phyloP scores from a whole-genome alignment of 495 filamentous ascomycete species.

The Penicillium subrubescens region DNA sequence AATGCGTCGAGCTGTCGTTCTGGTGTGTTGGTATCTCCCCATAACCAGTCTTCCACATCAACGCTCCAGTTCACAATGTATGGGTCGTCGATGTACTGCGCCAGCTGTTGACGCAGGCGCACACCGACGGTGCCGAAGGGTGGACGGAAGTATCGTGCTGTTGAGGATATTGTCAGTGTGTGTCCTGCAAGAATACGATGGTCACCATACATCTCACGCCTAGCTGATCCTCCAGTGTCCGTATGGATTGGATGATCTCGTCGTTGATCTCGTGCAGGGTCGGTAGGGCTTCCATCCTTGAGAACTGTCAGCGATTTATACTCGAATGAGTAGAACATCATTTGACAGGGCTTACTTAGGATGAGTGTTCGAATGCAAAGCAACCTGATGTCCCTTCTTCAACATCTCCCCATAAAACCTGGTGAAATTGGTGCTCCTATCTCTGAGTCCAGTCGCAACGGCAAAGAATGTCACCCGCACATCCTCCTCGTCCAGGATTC shows the following conservation, averaged over 20 bases:
- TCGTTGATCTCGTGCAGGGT: constrained; percentile 64
- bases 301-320: constrained; percentile 4
- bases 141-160: constrained; percentile 69
- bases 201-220: constrained; percentile 39
- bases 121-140: constrained; percentile 77
- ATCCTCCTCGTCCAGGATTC: constrained; percentile 60
- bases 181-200: neutral
- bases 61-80: constrained; percentile 74
- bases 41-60: constrained; percentile 80
- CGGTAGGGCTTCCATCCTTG: constrained; percentile 64
- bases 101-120: constrained; percentile 66
- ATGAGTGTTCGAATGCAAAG: constrained; percentile 74
- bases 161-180: neutral
- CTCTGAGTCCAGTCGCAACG: constrained; percentile 65
- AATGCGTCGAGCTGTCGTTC: constrained; percentile 78
- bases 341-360: constrained; percentile 49
- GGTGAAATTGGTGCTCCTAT: constrained; percentile 61
- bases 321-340: neutral
- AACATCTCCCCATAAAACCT: constrained; percentile 67
- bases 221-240: constrained; percentile 56
- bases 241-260: constrained; percentile 66
- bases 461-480: constrained; percentile 81
- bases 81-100: constrained; percentile 49
- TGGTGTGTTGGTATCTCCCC: constrained; percentile 64
- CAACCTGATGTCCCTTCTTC: constrained; percentile 69